phyloP scores from a whole-genome alignment of 2,329 filamentous ascomycete species.

The Aspergillus sojae region DNA sequence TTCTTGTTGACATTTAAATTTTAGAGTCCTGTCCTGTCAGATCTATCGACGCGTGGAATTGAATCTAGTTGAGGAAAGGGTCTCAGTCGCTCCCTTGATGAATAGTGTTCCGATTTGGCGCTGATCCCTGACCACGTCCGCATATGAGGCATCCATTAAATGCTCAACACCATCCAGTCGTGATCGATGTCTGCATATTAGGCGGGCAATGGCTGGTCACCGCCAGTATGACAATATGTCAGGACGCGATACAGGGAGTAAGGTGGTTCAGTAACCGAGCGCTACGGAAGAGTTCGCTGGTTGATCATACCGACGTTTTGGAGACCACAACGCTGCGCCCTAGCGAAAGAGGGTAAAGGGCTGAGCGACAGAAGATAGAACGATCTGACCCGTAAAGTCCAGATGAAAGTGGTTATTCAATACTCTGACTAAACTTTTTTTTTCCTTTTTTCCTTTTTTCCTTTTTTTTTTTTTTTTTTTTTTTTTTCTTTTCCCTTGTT shows the following conservation, averaged over 20 bases:
- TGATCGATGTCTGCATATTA: background rate
- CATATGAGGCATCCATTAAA: slow-evolving; percentile 5
- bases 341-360: background rate
- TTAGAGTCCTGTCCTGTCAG: background rate
- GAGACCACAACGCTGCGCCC: background rate
- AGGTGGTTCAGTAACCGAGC: background rate
- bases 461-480: background rate
- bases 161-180: background rate
- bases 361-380: background rate
- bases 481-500: background rate
- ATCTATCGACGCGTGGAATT: background rate
- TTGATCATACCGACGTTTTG: background rate
- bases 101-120: background rate
- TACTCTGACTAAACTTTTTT: background rate
- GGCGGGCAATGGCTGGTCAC: background rate
- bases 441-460: background rate
- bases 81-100: background rate
- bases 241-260: background rate
- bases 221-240: background rate
- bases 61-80: background rate
- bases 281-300: background rate
- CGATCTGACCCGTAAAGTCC: background rate
- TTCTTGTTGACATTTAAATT: background rate
- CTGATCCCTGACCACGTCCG: background rate
- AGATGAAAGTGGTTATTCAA: background rate